These are phyloP conservation scores for Byssoonygena ceratinophila DNA, from an alignment of 2,329 filamentous ascomycete species.

Conservation along the genomic window DNA sequence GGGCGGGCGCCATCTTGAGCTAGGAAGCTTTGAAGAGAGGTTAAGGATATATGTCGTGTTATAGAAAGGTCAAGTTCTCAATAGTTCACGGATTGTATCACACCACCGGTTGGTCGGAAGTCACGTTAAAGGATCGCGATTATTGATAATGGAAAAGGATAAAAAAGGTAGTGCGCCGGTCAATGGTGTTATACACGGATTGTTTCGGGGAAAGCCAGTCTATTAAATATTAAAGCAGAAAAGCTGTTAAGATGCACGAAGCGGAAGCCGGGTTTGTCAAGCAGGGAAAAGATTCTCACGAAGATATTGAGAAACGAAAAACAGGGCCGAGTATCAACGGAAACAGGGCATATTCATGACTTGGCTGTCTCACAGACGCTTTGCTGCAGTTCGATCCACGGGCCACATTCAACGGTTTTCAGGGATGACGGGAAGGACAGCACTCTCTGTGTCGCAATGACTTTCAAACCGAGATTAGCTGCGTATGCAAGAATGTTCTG, in stretches of 20 bases:
- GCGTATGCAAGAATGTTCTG: not conserved
- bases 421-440: conserved; percentile 4
- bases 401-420: conserved; percentile 2
- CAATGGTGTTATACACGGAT: not conserved
- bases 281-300: not conserved
- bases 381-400: conserved; percentile 8
- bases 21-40: not conserved
- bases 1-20: conserved; percentile 14
- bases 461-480: not conserved
- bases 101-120: not conserved
- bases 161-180: not conserved
- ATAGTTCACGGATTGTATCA: not conserved
- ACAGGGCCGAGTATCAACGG: conserved; percentile 5
- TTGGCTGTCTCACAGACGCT: conserved; percentile 9
- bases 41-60: not conserved
- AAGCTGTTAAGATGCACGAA: not conserved
- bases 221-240: not conserved
- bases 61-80: not conserved
- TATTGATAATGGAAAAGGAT: not conserved
- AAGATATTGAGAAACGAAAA: no score
- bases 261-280: not conserved
- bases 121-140: not conserved
- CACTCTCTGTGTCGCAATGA: conserved; percentile 6
- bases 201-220: not conserved
- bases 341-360: not conserved